Evolutionary conservation across 2,329 filamentous ascomycete genomes (phyloP).

Genomic region (Bipolaris cookei): DNA sequence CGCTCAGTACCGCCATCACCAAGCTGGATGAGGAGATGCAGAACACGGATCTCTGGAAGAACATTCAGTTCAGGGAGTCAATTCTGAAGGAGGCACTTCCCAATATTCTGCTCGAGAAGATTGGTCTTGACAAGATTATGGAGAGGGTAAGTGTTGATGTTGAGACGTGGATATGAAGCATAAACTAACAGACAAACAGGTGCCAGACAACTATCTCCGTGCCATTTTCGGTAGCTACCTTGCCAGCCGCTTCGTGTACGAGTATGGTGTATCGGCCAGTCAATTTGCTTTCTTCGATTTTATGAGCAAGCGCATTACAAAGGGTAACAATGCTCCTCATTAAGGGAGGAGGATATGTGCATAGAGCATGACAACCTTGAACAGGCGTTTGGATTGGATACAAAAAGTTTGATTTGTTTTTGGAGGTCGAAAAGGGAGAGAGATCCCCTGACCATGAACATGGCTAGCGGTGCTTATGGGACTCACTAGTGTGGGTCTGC

Average conservation of each 20-base stretch:
- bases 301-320: slow-evolving; percentile 58
- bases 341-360: not conserved
- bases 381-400: slow-evolving; percentile 10
- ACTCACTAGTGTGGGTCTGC: slow-evolving; percentile 8
- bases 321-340: slow-evolving; percentile 21
- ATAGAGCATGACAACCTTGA: not conserved
- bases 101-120: slow-evolving; percentile 80
- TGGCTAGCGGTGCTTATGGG: slow-evolving; percentile 12
- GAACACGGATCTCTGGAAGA: slow-evolving; percentile 88
- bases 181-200: slow-evolving; percentile 52
- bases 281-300: slow-evolving; percentile 99
- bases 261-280: slow-evolving; percentile 88
- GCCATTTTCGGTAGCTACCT: slow-evolving; percentile 97
- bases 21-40: slow-evolving; percentile 95
- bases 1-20: slow-evolving; percentile 91
- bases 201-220: slow-evolving; percentile 89
- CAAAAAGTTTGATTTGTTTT: slow-evolving; percentile 8
- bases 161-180: not conserved
- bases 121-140: slow-evolving; percentile 88
- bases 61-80: slow-evolving; percentile 75
- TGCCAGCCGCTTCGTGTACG: slow-evolving; percentile 93
- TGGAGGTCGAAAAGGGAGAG: not conserved
- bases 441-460: slow-evolving; percentile 1
- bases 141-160: slow-evolving; percentile 64
- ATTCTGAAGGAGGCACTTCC: slow-evolving; percentile 88